A percentile compares a stretch with the other conserved stretches of the same genome.
Conservation (phyloP, 305 asterid species). For the Fraxinus floribunda region DNA sequence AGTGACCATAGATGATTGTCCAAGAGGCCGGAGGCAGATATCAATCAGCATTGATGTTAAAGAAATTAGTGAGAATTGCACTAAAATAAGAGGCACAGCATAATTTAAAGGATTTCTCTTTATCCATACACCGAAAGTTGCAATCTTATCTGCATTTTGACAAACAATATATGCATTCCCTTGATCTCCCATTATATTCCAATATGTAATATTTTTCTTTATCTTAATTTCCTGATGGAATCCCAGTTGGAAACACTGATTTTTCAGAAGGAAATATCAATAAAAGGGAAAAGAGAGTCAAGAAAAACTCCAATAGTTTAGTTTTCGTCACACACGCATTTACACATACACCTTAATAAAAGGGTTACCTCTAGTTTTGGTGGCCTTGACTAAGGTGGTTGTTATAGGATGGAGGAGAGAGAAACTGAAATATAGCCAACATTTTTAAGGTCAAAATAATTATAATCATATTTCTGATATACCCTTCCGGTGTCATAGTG, state of each 20-base stretch:
- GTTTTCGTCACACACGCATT: slow-evolving; percentile 5
- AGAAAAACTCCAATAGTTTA: not conserved
- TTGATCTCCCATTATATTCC: slow-evolving; percentile 10
- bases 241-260: not conserved
- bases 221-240: not conserved
- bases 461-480: not conserved
- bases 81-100: slow-evolving; percentile 56
- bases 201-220: not conserved
- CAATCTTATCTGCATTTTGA: slow-evolving; percentile 38
- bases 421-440: not conserved
- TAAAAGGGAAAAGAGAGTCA: slow-evolving; percentile 1
- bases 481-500: not conserved
- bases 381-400: slow-evolving; percentile 17
- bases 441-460: not conserved
- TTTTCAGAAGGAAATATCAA: not conserved
- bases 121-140: slow-evolving; percentile 38
- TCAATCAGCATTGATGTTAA: slow-evolving; percentile 48
- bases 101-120: slow-evolving; percentile 46
- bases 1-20: slow-evolving; percentile 66
- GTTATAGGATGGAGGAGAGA: slow-evolving; percentile 3
- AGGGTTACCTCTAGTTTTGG: slow-evolving; percentile 32
- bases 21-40: slow-evolving; percentile 56
- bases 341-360: slow-evolving; percentile 23
- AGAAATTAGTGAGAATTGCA: slow-evolving; percentile 57
- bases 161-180: slow-evolving; percentile 39